Base-by-base conservation (phyloP, 257 asterid genomes). In the Lycium ferocissimum region DNA sequence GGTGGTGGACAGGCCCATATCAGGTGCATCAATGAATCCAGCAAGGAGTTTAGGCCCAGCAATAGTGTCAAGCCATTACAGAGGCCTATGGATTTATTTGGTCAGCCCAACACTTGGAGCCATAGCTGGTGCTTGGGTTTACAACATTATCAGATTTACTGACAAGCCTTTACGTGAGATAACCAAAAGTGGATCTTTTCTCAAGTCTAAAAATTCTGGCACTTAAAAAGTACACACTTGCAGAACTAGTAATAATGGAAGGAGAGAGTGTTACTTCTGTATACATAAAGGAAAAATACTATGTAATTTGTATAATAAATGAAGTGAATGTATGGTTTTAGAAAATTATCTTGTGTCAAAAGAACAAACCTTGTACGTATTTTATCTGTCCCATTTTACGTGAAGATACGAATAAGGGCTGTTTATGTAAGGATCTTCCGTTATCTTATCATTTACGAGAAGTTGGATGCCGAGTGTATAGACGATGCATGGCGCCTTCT, bases 1-100 rank as follows among this genome's bases (percentile, higher is more conserved):
- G 61, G 26, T 79, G 20, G 26, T 43, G 86, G 62, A 86, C 89
- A 95, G 98, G 87, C 93, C 98, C 1, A 90, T 95, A 13, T 93
- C 98, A 0, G 98, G 98, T 65, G 98, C 98, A 33, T 95, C 98
- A n/a, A 95, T 95, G 98, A 95, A 95, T 73, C 98, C 98, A 78
- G 97, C 98, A 82, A 91, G 98, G 87, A 94, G 96, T 90, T 88
- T 95, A 49, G 98, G 98, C 18, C 98, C 98, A 56, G 97, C 98
- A 22, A 89, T 95, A 22, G 98, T 93, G 0, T 93, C 96, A 10
- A 87, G 59, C 83, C 78, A 89, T 0, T 95, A 83, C 87, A 83
- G 47, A 14, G 93, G 96, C 1, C 45, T 95, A 63, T 95, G 98
- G 98, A 91, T 95, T 49, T 95, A 95, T 78, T 51, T 94, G 11